Base-by-base conservation (phyloP, 1,284 basidiomycete species). In the Cryptococcus wingfieldii region DNA sequence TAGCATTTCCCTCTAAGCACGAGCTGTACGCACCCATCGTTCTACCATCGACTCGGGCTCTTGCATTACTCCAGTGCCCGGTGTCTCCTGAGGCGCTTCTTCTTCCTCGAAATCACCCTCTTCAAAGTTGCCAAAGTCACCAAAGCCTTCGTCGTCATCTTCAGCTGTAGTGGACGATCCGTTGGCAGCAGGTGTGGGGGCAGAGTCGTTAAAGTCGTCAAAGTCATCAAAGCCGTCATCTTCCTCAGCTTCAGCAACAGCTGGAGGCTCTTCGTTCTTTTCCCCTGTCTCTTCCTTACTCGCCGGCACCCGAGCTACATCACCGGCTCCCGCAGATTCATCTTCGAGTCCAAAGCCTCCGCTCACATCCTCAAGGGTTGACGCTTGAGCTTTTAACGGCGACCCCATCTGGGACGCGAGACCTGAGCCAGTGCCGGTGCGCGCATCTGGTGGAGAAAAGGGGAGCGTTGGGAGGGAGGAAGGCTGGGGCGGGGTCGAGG, bases 91-190 rank as follows among this genome's bases (percentile, higher is more conserved):
- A 10, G 47, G 67, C 68, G 54, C 53, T 66, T 72, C 72, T 66
- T 72, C 72, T 8, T 72, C 72, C 55, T 70, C 69, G 51, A 72
- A 78, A 53, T 81, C 81, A 14, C 80, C 83, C 61, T 72, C 72
- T 43, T 68, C 72, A 50, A 76, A 79, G 47, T 89, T 89, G 54
- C 87, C 90, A 79, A 93, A 93, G 68, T 92, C 78, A 1, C 75
- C 77, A 59, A 78, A 76, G 14, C 67, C 76, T 53, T 76, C 76
- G 51, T 74, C 72, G n/a, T 59, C 64, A 48, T 51, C 16, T 39
- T 41, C 61, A 12, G 49, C 50, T 38, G 38, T 41, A 12, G 39
- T 19, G 38, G 56, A 9, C 1, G 50, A 53, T 34, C 50, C 50
- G 27, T 41, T 43, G n/a, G 55, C 58, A 7, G 66, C 55, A 27